Percentiles rank a stretch among this genome's conserved stretches.
Conservation (phyloP, 768 basidiomycete genomes). For the Termitomyces sp. region DNA sequence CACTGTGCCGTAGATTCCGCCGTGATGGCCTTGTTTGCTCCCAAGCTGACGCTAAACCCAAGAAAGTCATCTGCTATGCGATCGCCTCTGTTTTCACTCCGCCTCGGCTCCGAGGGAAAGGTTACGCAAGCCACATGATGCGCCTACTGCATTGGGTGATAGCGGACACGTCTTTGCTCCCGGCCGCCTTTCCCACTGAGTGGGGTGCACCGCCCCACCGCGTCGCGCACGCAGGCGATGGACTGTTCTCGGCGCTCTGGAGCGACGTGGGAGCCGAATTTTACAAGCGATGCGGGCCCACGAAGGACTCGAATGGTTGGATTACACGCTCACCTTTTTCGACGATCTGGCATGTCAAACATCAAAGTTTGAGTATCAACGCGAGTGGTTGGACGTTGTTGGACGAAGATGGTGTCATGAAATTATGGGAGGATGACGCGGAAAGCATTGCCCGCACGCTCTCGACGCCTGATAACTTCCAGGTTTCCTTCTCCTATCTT, state of each 20-base stretch:
- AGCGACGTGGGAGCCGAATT: conserved; percentile 46
- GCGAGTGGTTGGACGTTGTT: conserved; percentile 27
- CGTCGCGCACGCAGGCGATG: conserved; percentile 30
- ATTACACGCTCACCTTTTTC: conserved; percentile 26
- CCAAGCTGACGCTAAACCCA: conserved; percentile 7
- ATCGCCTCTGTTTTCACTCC: conserved; percentile 57
- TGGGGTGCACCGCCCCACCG: conserved; percentile 40
- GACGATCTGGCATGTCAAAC: conserved; percentile 33
- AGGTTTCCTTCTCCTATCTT: conserved; percentile 32
- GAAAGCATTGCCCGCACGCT: conserved; percentile 18
- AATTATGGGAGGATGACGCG: conserved; percentile 36
- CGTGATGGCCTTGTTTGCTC: conserved; percentile 24
- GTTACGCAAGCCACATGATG: conserved; percentile 63
- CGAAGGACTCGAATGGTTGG: conserved; percentile 36
- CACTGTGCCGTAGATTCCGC: conserved; percentile 17
- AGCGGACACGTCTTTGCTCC: conserved; percentile 23
- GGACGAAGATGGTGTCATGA: conserved; percentile 25
- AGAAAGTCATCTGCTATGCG: conserved; percentile 39
- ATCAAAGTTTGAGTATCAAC: background rate
- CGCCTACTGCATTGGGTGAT: conserved; percentile 53
- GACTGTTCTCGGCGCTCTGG: conserved; percentile 42
- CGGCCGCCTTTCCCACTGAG: conserved; percentile 24
- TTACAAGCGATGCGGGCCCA: conserved; percentile 37
- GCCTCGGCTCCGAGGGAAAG: conserved; percentile 38
- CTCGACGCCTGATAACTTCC: background rate